Percentiles rank a stretch among this genome's conserved stretches.
These are phyloP conservation scores for Sclerotiophoma versabilis DNA, from an alignment of 2,329 filamentous ascomycete species.

Conservation along the genomic window DNA sequence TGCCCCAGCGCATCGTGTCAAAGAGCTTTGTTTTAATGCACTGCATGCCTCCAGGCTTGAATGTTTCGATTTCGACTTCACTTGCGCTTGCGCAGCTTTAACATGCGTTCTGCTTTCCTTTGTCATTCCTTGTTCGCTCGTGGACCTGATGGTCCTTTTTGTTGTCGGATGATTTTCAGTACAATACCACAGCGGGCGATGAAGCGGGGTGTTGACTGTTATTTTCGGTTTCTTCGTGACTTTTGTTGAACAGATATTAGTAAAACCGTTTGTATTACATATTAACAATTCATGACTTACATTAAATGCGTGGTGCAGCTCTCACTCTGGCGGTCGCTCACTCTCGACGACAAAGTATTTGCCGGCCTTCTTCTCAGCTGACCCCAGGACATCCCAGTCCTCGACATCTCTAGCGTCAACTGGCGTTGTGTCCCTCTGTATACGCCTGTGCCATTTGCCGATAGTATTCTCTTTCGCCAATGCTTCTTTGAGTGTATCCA, in stretches of 20 bases:
- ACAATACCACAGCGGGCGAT: not conserved
- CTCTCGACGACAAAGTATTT: slow-evolving; percentile 81
- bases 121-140: not conserved
- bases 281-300: not conserved
- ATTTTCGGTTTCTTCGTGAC: not conserved
- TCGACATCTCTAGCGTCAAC: slow-evolving; percentile 57
- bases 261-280: not conserved
- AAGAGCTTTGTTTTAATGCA: not conserved
- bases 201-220: not conserved
- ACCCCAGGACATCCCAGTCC: slow-evolving; percentile 74
- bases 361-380: slow-evolving; percentile 70
- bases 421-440: slow-evolving; percentile 56
- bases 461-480: slow-evolving; percentile 67
- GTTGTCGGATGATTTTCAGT: not conserved
- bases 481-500: slow-evolving; percentile 64
- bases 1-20: slow-evolving; percentile 17
- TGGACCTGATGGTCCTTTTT: not conserved
- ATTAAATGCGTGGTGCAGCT: not conserved
- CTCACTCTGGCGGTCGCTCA: slow-evolving; percentile 51
- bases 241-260: not conserved
- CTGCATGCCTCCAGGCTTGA: not conserved
- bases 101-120: not conserved
- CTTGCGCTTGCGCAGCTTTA: not conserved
- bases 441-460: slow-evolving; percentile 61
- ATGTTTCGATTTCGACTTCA: not conserved